Percentiles rank a stretch among this genome's conserved stretches.
Conservation (phyloP, 441 rosid species). For the Arabidopsis lyrata region DNA sequence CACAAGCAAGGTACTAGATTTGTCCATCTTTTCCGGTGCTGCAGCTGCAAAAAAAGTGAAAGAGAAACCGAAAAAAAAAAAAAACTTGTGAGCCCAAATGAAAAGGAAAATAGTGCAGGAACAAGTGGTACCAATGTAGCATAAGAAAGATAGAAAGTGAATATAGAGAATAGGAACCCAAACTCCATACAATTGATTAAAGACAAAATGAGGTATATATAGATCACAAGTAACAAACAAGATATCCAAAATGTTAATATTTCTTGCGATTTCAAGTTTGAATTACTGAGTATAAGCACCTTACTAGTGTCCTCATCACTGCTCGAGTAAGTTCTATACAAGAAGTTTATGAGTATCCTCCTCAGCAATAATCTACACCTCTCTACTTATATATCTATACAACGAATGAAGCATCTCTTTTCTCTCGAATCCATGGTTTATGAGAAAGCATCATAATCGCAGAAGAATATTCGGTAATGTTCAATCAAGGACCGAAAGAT, state of each 20-base stretch:
- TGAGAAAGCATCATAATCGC: neutral
- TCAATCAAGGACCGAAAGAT: neutral
- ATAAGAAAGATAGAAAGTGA: neutral
- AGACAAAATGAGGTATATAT: neutral
- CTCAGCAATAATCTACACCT: conserved; percentile 4
- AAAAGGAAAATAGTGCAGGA: conserved; percentile 11
- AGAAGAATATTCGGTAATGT: conserved; percentile 10
- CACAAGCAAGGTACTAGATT: conserved; percentile 65
- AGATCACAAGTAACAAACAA: conserved; percentile 23
- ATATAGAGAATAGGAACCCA: conserved; percentile 17
- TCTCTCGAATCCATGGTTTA: conserved; percentile 9
- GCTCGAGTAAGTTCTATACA: neutral
- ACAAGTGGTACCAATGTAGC: neutral
- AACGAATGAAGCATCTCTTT: neutral
- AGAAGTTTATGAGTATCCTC: neutral
- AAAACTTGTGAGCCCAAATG: conserved; percentile 7
- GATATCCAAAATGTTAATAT: conserved; percentile 1
- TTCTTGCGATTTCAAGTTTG: conserved; percentile 2
- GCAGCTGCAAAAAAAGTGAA: conserved; percentile 5
- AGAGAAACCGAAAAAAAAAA: neutral
- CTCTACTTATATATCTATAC: conserved; percentile 12
- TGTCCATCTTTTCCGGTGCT: conserved; percentile 55
- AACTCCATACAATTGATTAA: neutral
- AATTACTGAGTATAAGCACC: conserved; percentile 14
- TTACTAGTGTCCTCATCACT: conserved; percentile 18